phyloP scores from a whole-genome alignment of 345 rosid genomes.

The Acer saccharum region DNA sequence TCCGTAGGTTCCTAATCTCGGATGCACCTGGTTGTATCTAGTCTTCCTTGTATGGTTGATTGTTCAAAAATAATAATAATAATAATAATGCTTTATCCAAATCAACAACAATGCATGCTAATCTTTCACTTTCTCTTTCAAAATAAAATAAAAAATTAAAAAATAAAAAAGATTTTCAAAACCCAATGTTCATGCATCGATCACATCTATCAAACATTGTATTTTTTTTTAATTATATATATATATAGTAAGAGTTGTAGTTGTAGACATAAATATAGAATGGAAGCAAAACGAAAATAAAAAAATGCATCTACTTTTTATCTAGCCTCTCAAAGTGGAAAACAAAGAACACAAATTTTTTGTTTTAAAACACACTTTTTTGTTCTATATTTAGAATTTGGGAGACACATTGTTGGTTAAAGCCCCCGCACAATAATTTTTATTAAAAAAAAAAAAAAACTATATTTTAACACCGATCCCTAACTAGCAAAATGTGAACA shows the following conservation, averaged over 20 bases:
- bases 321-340: conserved; percentile 25
- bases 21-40: no score
- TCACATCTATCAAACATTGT: no score
- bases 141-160: no score
- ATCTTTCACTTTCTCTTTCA: no score
- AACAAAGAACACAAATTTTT: conserved; percentile 7
- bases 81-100: no score
- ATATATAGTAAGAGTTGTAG: no score
- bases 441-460: neutral
- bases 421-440: conserved; percentile 17
- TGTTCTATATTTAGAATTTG: conserved; percentile 6
- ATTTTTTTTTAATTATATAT: no score
- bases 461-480: conserved; percentile 4
- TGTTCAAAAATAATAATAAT: no score
- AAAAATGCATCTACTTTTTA: neutral
- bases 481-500: conserved; percentile 16
- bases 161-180: no score
- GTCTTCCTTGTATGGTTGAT: no score
- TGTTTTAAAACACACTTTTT: neutral
- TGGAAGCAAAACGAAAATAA: neutral
- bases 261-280: neutral
- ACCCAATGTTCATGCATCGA: neutral
- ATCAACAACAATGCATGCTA: no score
- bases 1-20: no score
- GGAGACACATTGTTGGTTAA: conserved; percentile 46